phyloP scores from a whole-genome alignment of 441 rosid genomes.

The Adansonia madagascariensis region DNA sequence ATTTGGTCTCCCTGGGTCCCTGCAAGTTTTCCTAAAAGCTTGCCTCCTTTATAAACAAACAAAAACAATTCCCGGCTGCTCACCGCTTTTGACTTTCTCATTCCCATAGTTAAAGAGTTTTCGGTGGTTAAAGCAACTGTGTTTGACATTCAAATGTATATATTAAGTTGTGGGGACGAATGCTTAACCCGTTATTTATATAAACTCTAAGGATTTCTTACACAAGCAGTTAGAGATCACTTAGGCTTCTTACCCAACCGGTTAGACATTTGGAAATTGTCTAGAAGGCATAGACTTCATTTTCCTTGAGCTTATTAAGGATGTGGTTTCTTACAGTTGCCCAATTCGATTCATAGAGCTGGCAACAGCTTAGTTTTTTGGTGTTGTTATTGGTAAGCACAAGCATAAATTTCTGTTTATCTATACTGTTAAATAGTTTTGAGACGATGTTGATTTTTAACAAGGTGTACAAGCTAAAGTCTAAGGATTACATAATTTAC shows the following conservation, averaged over 20 bases:
- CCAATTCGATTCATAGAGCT: not conserved
- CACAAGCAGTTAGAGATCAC: not conserved
- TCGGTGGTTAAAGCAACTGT: constrained; percentile 4
- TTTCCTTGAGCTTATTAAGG: not conserved
- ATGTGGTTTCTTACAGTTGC: not conserved
- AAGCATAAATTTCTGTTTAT: not conserved
- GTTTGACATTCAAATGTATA: constrained; percentile 13
- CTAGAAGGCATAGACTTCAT: not conserved
- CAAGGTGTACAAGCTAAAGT: not conserved
- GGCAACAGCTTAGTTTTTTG: not conserved
- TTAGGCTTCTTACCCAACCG: not conserved
- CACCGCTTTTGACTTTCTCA: constrained; percentile 14
- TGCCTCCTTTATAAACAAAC: not conserved
- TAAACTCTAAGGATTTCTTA: not conserved
- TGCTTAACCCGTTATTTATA: not conserved
- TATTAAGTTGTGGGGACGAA: not conserved
- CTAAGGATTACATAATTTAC: not conserved
- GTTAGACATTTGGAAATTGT: not conserved
- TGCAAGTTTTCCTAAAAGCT: constrained; percentile 7
- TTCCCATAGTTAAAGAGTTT: constrained; percentile 1
- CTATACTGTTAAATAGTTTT: not conserved
- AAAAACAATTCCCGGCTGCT: not conserved
- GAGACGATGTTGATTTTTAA: not conserved
- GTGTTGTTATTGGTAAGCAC: not conserved
- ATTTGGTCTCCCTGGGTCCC: constrained; percentile 1